These are phyloP conservation scores for Lentinula edodes DNA, from an alignment of 768 basidiomycete genomes.

Conservation along the genomic window DNA sequence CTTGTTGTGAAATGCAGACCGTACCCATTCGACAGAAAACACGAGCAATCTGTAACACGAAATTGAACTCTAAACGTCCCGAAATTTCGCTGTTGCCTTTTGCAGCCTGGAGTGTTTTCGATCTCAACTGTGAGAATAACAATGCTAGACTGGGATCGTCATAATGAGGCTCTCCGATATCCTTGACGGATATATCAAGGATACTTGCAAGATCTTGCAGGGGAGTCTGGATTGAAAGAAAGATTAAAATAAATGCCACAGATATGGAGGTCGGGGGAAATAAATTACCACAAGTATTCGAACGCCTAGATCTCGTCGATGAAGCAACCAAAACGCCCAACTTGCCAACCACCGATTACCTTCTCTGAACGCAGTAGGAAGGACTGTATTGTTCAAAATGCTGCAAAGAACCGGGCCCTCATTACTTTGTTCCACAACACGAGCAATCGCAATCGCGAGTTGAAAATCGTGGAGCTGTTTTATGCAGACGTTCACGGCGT, in stretches of 20 bases:
- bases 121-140: slow-evolving; percentile 83
- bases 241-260: background rate
- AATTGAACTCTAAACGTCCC: slow-evolving; percentile 86
- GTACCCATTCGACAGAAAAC: slow-evolving; percentile 94
- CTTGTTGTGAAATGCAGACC: slow-evolving; percentile 18
- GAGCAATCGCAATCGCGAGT: slow-evolving; percentile 81
- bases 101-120: slow-evolving; percentile 88
- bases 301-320: slow-evolving; percentile 83
- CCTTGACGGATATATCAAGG: slow-evolving; percentile 46
- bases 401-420: slow-evolving; percentile 71
- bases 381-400: slow-evolving; percentile 67
- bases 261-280: background rate
- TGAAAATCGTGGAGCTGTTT: slow-evolving; percentile 88
- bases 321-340: slow-evolving; percentile 97
- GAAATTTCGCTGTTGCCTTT: slow-evolving; percentile 92
- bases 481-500: slow-evolving; percentile 87
- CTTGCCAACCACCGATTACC: slow-evolving; percentile 93
- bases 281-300: slow-evolving; percentile 75
- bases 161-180: slow-evolving; percentile 82
- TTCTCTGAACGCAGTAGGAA: slow-evolving; percentile 79
- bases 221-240: slow-evolving; percentile 52
- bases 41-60: slow-evolving; percentile 90
- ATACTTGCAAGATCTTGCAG: slow-evolving; percentile 64
- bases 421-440: slow-evolving; percentile 77
- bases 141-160: slow-evolving; percentile 93